A percentile compares a stretch with the other conserved stretches of the same genome.
These are phyloP conservation scores for Solanum peruvianum DNA, from an alignment of 257 asterid genomes.

Conservation along the genomic window DNA sequence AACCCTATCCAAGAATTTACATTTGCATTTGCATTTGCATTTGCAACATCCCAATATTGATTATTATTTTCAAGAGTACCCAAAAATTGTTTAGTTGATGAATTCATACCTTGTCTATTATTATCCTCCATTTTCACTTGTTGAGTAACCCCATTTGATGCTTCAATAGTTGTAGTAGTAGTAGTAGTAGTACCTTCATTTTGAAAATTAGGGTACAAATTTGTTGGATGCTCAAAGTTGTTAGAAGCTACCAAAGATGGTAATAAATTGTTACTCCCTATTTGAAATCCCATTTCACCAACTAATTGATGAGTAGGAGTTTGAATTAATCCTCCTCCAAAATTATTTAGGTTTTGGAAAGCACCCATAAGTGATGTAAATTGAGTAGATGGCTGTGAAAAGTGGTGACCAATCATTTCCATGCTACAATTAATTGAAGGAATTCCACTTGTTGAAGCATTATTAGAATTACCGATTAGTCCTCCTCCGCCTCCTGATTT, in stretches of 20 bases:
- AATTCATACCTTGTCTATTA: neutral
- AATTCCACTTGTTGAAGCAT: neutral
- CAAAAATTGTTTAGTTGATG: conserved; percentile 17
- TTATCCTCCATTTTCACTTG: conserved; percentile 22
- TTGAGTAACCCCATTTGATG: conserved; percentile 4
- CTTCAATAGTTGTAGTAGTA: conserved; percentile 1
- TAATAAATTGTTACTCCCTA: conserved; percentile 10
- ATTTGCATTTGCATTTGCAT: neutral
- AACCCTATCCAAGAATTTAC: conserved; percentile 17
- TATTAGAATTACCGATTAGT: neutral
- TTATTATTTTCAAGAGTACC: conserved; percentile 6
- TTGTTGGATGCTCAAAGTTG: conserved; percentile 9
- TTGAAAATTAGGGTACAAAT: conserved; percentile 15
- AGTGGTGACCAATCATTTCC: conserved; percentile 3
- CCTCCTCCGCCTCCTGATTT: neutral
- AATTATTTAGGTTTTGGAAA: conserved; percentile 18
- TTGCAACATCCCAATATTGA: conserved; percentile 16
- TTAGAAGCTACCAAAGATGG: conserved; percentile 5
- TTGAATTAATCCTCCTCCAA: conserved; percentile 8
- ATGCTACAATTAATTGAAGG: conserved; percentile 10
- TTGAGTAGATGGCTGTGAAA: conserved; percentile 9
- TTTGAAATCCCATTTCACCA: conserved; percentile 16
- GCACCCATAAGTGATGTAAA: conserved; percentile 21
- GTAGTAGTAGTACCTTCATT: neutral
- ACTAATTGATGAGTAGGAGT: neutral